phyloP scores from a whole-genome alignment of 1,284 basidiomycete genomes.

The Tilletia setariae region DNA sequence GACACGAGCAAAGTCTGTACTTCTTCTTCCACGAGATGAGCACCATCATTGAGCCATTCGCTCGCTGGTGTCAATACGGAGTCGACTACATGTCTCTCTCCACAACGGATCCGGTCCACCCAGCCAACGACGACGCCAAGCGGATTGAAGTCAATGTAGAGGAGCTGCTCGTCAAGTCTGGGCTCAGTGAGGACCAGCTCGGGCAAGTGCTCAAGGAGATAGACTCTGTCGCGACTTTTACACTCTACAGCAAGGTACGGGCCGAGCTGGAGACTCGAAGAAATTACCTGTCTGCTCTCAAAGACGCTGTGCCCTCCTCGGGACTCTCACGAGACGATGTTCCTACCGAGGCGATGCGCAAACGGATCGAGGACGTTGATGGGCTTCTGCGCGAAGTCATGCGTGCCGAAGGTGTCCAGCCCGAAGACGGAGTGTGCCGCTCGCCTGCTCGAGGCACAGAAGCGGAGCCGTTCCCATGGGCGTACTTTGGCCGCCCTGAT shows the following conservation, averaged over 20 bases:
- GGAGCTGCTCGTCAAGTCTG: conserved; percentile 25
- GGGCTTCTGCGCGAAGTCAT: conserved; percentile 40
- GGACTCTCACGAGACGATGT: conserved; percentile 33
- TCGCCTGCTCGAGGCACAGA: conserved; percentile 43
- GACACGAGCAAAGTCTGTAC: conserved; percentile 51
- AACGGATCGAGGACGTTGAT: conserved; percentile 40
- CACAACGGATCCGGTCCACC: conserved; percentile 48
- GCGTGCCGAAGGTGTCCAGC: conserved; percentile 29
- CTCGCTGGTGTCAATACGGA: conserved; percentile 45
- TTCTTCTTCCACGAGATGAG: conserved; percentile 48
- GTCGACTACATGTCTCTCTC: conserved; percentile 49
- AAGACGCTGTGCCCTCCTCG: conserved; percentile 29
- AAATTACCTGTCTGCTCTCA: conserved; percentile 38
- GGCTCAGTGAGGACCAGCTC: conserved; percentile 39
- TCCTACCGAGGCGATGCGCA: conserved; percentile 27
- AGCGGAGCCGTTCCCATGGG: conserved; percentile 40
- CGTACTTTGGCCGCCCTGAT: conserved; percentile 41
- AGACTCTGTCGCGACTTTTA: conserved; percentile 37
- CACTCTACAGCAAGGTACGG: conserved; percentile 49
- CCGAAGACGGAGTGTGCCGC: conserved; percentile 40
- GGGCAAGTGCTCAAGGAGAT: conserved; percentile 41
- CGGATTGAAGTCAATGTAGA: conserved; percentile 52
- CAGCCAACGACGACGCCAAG: conserved; percentile 41
- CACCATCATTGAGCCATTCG: conserved; percentile 41
- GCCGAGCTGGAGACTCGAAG: conserved; percentile 47